Percentiles rank a stretch among this genome's conserved stretches.
phyloP scores from a whole-genome alignment of 1,284 basidiomycete genomes.

The Ceratobasidium sp. region DNA sequence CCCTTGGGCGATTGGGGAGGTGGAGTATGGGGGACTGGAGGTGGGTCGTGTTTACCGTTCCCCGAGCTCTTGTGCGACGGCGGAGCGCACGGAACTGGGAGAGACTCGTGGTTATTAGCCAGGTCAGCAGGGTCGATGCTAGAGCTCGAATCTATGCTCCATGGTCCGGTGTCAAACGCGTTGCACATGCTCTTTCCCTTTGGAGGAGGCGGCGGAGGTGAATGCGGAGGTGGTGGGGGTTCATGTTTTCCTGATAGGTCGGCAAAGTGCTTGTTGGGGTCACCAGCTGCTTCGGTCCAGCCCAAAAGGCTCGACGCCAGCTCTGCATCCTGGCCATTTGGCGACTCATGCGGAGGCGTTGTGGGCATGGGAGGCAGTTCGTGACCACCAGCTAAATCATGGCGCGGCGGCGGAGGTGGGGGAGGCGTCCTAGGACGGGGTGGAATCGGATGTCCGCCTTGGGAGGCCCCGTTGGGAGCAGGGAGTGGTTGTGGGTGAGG shows the following conservation, averaged over 20 bases:
- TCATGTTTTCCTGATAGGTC: neutral
- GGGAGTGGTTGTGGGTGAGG: neutral
- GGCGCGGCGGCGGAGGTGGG: neutral
- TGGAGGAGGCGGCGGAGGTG: neutral
- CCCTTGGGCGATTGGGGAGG: neutral
- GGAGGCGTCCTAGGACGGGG: neutral
- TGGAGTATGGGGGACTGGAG: neutral
- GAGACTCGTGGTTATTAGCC: too few relatives aligned
- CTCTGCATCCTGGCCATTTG: neutral
- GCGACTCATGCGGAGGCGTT: neutral
- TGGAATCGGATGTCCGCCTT: neutral
- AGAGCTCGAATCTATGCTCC: too few relatives aligned
- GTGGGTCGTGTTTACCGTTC: neutral
- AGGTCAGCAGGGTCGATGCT: too few relatives aligned
- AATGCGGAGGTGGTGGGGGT: neutral
- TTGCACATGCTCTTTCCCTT: too few relatives aligned
- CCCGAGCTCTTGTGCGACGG: too few relatives aligned
- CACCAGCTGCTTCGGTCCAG: too few relatives aligned
- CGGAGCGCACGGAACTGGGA: too few relatives aligned
- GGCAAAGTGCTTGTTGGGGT: neutral
- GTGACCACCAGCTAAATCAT: neutral
- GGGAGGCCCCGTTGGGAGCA: neutral
- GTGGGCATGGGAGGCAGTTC: neutral
- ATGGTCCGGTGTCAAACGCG: too few relatives aligned
- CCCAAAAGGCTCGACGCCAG: neutral